A percentile compares a stretch with the other conserved stretches of the same genome.
phyloP scores from a whole-genome alignment of 2,329 filamentous ascomycete species.

The Beauveria sp. region DNA sequence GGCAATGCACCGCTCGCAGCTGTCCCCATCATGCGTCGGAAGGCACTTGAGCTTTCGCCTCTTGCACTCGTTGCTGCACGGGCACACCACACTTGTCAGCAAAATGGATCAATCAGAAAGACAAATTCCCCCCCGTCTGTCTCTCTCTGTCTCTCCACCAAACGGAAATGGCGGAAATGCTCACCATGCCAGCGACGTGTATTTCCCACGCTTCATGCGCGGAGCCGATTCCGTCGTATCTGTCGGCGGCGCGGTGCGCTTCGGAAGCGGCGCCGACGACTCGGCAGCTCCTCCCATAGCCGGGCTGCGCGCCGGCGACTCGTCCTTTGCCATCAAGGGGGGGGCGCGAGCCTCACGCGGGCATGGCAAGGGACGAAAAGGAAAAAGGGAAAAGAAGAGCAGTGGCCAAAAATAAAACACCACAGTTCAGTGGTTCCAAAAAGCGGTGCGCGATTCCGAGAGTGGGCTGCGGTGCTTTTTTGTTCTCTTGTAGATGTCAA shows the following conservation, averaged over 20 bases:
- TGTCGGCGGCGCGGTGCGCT: constrained; percentile 9
- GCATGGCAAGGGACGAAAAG: background rate
- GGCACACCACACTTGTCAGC: background rate
- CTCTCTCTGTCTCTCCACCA: background rate
- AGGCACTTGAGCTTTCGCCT: constrained; percentile 34
- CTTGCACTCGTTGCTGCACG: constrained; percentile 29
- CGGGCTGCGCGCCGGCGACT: background rate
- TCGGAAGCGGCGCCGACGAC: constrained; percentile 1
- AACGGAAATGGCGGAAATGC: constrained; percentile 6
- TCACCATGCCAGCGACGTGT: constrained; percentile 30
- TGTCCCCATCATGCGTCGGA: constrained; percentile 16
- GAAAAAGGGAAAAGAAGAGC: background rate
- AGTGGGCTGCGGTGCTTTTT: background rate
- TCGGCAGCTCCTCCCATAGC: background rate
- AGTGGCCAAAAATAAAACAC: background rate
- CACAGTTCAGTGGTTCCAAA: background rate
- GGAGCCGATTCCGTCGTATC: constrained; percentile 4
- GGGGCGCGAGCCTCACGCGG: background rate
- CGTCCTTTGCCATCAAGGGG: constrained; percentile 2
- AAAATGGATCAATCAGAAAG: background rate
- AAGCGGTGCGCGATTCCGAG: background rate
- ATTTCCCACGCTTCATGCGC: constrained; percentile 27
- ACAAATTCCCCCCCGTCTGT: background rate
- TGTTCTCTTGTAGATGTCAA: background rate
- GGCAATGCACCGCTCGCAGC: constrained; percentile 24